Evolutionary conservation across 371 early-diverging fungal genomes (phyloP), one percentile per base, ranked within the genome.

Genomic region (Chytridium lagenaria): DNA sequence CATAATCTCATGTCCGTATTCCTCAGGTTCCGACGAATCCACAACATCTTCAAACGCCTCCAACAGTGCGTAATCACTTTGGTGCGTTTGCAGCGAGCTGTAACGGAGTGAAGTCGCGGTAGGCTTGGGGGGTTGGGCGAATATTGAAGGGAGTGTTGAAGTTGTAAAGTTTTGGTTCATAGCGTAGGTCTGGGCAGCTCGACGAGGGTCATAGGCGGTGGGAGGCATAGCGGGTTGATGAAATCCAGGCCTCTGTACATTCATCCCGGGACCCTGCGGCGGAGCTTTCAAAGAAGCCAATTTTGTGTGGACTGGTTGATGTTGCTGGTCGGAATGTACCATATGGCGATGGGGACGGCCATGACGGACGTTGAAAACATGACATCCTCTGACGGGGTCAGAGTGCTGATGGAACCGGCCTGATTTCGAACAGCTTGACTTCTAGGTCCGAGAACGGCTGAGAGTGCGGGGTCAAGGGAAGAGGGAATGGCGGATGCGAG

Each of bases 1-100:
- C 23, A 68, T 50, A 65, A 81, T 81, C 51, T 81, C 81, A 1
- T 33, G 23, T 19, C 76, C 78, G 50, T 81, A 81, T 63, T 81
- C 81, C 22, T 74, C 77, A 49, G 61, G 38, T 37, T 76, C 76
- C 22, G 51, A 64, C n/a, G 59, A 71, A 1, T 59, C 65, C 23
- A 67, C 28, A 22, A 59, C 33, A 39, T 78, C 78, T 38, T 78
- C 78, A 59, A 55, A 73, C 0, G 69, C 68, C 39, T 64, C 69
- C 26, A 77, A 23, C 28, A 61, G 23, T 7, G n/a, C 5, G 23
- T 52, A 52, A 23, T 52, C 55, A 23, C n/a, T 52, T 12, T 12
- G n/a, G 23, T n/a, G 55, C 23, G 12, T 5, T 5, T 12, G 55
- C 55, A 26, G 12, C 7, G 26, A 52, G 12, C 16, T 52, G n/a